A percentile compares a stretch with the other conserved stretches of the same genome.
Evolutionary conservation across 2,329 filamentous ascomycete species (phyloP).

Genomic region (Microsporum audouinii): DNA sequence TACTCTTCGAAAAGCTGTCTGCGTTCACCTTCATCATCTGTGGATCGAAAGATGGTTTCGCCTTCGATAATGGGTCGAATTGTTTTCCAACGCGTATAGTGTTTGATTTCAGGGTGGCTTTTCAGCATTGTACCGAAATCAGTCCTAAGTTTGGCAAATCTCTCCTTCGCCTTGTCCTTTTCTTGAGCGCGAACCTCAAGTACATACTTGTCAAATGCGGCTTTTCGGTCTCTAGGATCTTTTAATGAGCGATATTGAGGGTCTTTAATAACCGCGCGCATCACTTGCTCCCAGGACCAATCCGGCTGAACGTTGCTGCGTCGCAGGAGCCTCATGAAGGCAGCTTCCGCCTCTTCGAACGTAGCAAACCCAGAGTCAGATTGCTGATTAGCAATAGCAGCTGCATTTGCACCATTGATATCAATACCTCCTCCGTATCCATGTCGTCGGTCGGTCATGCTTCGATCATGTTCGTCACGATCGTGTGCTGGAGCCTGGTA

Average conservation of each 20-base stretch:
- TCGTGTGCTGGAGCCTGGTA: slow-evolving; percentile 30
- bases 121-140: slow-evolving; percentile 95
- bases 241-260: slow-evolving; percentile 87
- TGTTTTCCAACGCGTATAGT: slow-evolving; percentile 95
- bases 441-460: slow-evolving; percentile 37
- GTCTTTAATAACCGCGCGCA: slow-evolving; percentile 77
- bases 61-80: slow-evolving; percentile 87
- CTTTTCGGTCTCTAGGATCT: slow-evolving; percentile 79
- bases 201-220: slow-evolving; percentile 90
- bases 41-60: slow-evolving; percentile 89
- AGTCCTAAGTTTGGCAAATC: slow-evolving; percentile 76
- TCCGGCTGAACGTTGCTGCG: slow-evolving; percentile 78
- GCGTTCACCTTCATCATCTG: slow-evolving; percentile 75
- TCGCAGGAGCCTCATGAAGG: slow-evolving; percentile 81
- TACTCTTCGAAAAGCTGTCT: slow-evolving; percentile 91
- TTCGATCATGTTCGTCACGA: slow-evolving; percentile 38
- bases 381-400: slow-evolving; percentile 29
- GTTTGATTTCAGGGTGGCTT: slow-evolving; percentile 91
- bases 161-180: slow-evolving; percentile 87
- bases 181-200: slow-evolving; percentile 82
- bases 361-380: slow-evolving; percentile 67
- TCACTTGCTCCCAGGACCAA: slow-evolving; percentile 84
- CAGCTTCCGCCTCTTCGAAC: slow-evolving; percentile 79
- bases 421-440: slow-evolving; percentile 34
- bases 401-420: slow-evolving; percentile 30